A percentile compares a stretch with the other conserved stretches of the same genome.
Evolutionary conservation across 345 rosid species (phyloP).

Genomic region (Hibiscus mutabilis): DNA sequence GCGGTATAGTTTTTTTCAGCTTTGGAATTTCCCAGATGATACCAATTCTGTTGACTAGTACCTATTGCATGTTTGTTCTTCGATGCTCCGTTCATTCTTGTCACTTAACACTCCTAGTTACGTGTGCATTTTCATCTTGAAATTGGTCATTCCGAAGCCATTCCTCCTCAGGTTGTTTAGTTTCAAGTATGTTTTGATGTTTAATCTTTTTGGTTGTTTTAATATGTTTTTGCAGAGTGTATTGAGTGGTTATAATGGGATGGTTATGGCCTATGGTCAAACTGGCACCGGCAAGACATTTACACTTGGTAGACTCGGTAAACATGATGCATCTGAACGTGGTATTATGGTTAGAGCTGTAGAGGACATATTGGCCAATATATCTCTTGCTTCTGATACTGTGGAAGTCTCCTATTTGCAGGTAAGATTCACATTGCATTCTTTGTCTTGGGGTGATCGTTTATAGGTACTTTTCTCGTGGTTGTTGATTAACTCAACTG

Average conservation of each 20-base stretch:
- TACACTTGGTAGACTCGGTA: conserved; percentile 78
- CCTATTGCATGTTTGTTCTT: not conserved
- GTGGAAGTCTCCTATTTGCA: conserved; percentile 85
- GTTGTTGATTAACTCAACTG: not conserved
- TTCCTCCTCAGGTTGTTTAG: not conserved
- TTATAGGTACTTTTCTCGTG: not conserved
- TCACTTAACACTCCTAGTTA: not conserved
- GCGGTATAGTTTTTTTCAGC: not conserved
- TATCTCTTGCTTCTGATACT: conserved; percentile 43
- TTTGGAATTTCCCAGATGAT: not conserved
- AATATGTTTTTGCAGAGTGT: conserved; percentile 60
- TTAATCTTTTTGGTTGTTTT: conserved; percentile 9
- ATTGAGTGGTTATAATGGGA: conserved; percentile 86
- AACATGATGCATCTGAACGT: conserved; percentile 80
- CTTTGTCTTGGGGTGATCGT: not conserved
- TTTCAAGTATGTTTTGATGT: conserved; percentile 12
- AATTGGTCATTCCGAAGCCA: not conserved
- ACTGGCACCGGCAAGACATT: conserved; percentile 93
- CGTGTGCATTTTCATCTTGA: not conserved
- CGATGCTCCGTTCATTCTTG: not conserved
- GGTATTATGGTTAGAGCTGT: conserved; percentile 91
- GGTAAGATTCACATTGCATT: conserved; percentile 36
- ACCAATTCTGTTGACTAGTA: not conserved
- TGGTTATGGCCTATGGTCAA: conserved; percentile 97
- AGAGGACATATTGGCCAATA: conserved; percentile 58